Percentiles rank a stretch among this genome's conserved stretches.
phyloP scores from a whole-genome alignment of 2,329 filamentous ascomycete species.

The Coniella vitis region DNA sequence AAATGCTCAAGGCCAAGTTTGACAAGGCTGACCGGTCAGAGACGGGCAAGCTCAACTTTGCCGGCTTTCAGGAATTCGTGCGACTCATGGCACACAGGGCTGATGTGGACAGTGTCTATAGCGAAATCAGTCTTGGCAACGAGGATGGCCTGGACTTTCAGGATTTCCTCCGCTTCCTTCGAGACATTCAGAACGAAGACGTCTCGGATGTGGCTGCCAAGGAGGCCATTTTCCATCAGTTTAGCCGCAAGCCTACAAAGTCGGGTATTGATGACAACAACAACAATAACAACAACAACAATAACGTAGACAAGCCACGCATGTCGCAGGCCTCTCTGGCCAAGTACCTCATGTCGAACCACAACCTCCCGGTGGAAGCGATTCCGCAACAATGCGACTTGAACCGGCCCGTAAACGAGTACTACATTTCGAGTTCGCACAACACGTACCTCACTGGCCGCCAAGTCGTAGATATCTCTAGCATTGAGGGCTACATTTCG shows the following conservation, averaged over 20 bases:
- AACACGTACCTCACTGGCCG: slow-evolving; percentile 94
- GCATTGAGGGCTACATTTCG: slow-evolving; percentile 89
- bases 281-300: slow-evolving; percentile 24
- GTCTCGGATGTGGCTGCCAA: slow-evolving; percentile 62
- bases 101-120: slow-evolving; percentile 72
- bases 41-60: slow-evolving; percentile 64
- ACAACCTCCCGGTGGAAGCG: slow-evolving; percentile 61
- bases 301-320: slow-evolving; percentile 40
- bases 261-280: no score
- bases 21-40: slow-evolving; percentile 59
- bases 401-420: slow-evolving; percentile 86
- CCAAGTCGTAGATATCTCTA: slow-evolving; percentile 84
- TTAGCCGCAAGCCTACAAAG: slow-evolving; percentile 40
- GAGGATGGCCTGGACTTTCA: slow-evolving; percentile 60
- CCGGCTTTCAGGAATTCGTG: slow-evolving; percentile 79
- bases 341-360: slow-evolving; percentile 66
- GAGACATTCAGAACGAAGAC: slow-evolving; percentile 67
- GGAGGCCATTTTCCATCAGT: slow-evolving; percentile 66
- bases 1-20: slow-evolving; percentile 69
- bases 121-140: slow-evolving; percentile 48
- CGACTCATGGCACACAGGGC: slow-evolving; percentile 74
- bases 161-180: slow-evolving; percentile 72
- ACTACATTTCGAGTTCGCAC: slow-evolving; percentile 97
- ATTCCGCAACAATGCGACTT: slow-evolving; percentile 57
- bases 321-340: slow-evolving; percentile 78